Evolutionary conservation across 768 basidiomycete species (phyloP), one percentile per base, ranked within the genome.

Genomic region (Mycena haematopus): DNA sequence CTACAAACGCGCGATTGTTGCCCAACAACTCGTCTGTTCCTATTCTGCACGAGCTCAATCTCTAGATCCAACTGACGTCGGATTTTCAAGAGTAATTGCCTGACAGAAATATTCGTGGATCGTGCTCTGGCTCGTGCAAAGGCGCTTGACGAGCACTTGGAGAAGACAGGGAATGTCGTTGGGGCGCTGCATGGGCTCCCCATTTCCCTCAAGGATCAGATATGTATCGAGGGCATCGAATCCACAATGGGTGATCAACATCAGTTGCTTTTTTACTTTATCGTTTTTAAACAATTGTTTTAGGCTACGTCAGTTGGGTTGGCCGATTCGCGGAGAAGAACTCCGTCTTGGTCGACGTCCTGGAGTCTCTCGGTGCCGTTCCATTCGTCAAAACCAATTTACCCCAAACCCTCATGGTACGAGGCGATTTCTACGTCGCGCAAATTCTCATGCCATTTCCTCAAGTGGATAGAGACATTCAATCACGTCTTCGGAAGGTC

Each of bases 91-190:
- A 86, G 86, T 6, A 93, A 93, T 66, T 93, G 93, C 71, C 71
- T 94, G 38, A 93, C 92, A 0, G 92, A 93, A 72, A 86, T 92
- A n/a, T 92, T 91, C 68, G 82, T 92, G 54, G 88, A 93, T 24
- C 80, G 82, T 6, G 93, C 90, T 0, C 76, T 92, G 5, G 76
- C 74, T 15, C 80, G 86, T 11, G 93, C 93, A 2, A 74, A 79
- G 17, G 81, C 86, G 70, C 78, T 94, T 5, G 93, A 95, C 67
- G 83, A 82, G 6, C 74, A 85, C 63, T 73, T 91, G 45, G 79
- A 78, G 67, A 75, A 69, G 62, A 93, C 86, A 0, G 93, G 92
- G 22, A 81, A 82, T 62, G 75, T 83, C 2, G 76, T 90, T 1
- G 93, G 93, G 0, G 88, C 90, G 3, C 77, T 93, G 4, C 92